These are phyloP conservation scores for Clavariopsis aquatica DNA, from an alignment of 495 filamentous ascomycete species.

Conservation along the genomic window DNA sequence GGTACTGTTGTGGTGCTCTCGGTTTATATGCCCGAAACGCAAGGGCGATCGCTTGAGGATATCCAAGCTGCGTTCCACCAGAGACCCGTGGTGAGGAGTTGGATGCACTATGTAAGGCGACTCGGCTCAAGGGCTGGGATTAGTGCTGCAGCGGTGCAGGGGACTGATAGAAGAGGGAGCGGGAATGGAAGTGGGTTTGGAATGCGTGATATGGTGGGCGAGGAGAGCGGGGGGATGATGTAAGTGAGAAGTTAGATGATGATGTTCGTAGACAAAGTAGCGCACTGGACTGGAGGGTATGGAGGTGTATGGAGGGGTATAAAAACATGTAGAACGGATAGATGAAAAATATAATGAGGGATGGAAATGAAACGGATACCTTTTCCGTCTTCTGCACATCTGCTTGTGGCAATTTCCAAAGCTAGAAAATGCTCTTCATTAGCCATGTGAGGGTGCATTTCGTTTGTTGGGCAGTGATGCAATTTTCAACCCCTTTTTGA, in stretches of 20 bases:
- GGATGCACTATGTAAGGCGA: not conserved
- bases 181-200: not conserved
- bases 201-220: not conserved
- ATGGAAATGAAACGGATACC: too few relatives aligned
- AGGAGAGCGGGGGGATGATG: not conserved
- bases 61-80: slow-evolving; percentile 57
- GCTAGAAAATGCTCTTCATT: too few relatives aligned
- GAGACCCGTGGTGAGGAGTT: slow-evolving; percentile 6
- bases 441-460: too few relatives aligned
- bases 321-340: too few relatives aligned
- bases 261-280: too few relatives aligned
- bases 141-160: not conserved
- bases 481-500: too few relatives aligned
- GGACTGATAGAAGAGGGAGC: not conserved
- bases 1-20: slow-evolving; percentile 54
- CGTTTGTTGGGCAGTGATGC: too few relatives aligned
- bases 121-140: not conserved
- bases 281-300: too few relatives aligned
- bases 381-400: too few relatives aligned
- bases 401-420: too few relatives aligned
- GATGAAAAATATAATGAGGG: too few relatives aligned
- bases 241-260: not conserved
- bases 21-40: slow-evolving; percentile 63
- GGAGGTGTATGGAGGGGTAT: too few relatives aligned
- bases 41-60: slow-evolving; percentile 56